A percentile compares a stretch with the other conserved stretches of the same genome.
phyloP scores from a whole-genome alignment of 1,284 basidiomycete species.

The Papiliotrema nemorosa region DNA sequence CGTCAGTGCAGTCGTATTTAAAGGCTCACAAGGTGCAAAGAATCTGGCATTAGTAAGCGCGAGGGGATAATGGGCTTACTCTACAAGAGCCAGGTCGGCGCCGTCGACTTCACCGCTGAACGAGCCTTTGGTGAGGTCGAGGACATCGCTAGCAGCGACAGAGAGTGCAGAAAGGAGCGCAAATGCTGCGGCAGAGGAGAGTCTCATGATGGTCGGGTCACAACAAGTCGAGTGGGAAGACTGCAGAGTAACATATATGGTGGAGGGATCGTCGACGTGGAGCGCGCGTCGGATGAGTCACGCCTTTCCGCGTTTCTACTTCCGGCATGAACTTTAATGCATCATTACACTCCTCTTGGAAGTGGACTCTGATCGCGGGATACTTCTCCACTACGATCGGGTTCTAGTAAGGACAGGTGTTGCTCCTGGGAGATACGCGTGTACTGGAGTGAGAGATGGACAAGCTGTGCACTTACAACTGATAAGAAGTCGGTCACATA shows the following conservation, averaged over 20 bases:
- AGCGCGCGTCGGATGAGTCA: neutral
- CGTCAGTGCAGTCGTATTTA: slow-evolving; percentile 2
- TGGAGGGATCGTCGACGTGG: slow-evolving; percentile 1
- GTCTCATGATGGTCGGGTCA: slow-evolving; percentile 12
- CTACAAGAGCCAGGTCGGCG: slow-evolving; percentile 81
- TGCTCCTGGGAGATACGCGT: slow-evolving; percentile 15
- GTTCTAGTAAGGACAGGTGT: slow-evolving; percentile 11
- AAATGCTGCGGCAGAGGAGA: slow-evolving; percentile 20
- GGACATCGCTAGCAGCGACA: slow-evolving; percentile 60
- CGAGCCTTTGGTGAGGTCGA: slow-evolving; percentile 65
- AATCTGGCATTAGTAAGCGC: slow-evolving; percentile 20
- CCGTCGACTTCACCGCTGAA: slow-evolving; percentile 68
- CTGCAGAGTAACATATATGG: neutral
- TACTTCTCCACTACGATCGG: slow-evolving; percentile 2
- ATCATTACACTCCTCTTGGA: no score
- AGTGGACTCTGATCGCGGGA: neutral
- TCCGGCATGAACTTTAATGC: no score
- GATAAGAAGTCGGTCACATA: slow-evolving; percentile 25
- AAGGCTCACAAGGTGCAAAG: slow-evolving; percentile 47
- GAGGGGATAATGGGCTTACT: slow-evolving; percentile 53
- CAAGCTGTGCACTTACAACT: slow-evolving; percentile 19
- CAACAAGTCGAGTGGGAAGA: no score
- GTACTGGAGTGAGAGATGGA: slow-evolving; percentile 8
- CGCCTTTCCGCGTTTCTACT: no score
- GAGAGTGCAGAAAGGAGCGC: slow-evolving; percentile 26